These are phyloP conservation scores for Annulohypoxylon bovei DNA, from an alignment of 495 filamentous ascomycete genomes.

Conservation along the genomic window DNA sequence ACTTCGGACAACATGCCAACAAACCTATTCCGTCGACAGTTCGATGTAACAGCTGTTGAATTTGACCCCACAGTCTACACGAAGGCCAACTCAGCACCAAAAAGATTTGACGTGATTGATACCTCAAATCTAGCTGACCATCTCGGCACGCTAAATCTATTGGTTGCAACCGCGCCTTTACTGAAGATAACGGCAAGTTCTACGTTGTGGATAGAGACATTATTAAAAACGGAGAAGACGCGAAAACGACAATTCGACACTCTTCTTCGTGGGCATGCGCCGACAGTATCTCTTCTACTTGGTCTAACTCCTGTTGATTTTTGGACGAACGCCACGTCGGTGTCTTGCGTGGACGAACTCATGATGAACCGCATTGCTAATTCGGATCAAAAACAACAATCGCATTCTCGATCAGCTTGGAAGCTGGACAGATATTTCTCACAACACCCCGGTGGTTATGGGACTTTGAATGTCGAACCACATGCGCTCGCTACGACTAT, in stretches of 20 bases:
- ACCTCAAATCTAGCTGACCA: slow-evolving; percentile 42
- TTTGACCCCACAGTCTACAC: slow-evolving; percentile 30
- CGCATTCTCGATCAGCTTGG: slow-evolving; percentile 26
- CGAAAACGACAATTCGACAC: slow-evolving; percentile 27
- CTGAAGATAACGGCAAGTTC: slow-evolving; percentile 37
- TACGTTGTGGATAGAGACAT: slow-evolving; percentile 39
- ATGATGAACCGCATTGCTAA: not conserved
- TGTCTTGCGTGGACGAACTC: slow-evolving; percentile 35
- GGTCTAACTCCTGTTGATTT: slow-evolving; percentile 39
- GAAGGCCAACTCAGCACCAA: slow-evolving; percentile 24
- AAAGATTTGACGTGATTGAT: slow-evolving; percentile 45
- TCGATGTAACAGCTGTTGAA: slow-evolving; percentile 12
- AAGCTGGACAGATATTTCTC: slow-evolving; percentile 17
- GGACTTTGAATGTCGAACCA: slow-evolving; percentile 9
- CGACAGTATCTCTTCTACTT: slow-evolving; percentile 41
- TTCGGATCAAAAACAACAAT: not conserved
- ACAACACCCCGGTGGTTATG: not conserved
- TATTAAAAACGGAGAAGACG: slow-evolving; percentile 14
- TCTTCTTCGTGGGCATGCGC: slow-evolving; percentile 31
- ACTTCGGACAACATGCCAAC: not conserved
- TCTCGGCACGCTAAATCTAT: slow-evolving; percentile 36
- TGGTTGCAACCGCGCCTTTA: slow-evolving; percentile 37
- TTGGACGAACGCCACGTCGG: slow-evolving; percentile 44
- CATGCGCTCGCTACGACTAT: slow-evolving; percentile 15
- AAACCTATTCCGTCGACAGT: slow-evolving; percentile 19